phyloP scores from a whole-genome alignment of 164 flowering plant genomes.

The Chloranthus sessilifolius region DNA sequence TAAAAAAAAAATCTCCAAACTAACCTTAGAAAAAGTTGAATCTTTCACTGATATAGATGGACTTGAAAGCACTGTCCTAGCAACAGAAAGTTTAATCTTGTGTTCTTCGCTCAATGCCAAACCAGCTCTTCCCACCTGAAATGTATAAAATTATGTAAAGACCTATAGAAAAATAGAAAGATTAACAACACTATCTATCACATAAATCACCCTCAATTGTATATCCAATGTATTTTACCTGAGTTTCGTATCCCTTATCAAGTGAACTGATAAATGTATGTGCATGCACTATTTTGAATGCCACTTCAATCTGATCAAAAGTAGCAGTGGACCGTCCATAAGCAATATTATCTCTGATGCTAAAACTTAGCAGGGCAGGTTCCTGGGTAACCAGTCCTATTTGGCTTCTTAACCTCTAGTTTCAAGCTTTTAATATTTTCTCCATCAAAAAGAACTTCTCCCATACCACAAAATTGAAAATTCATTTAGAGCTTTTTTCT shows the following conservation, averaged over 20 bases:
- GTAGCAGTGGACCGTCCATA: constrained; percentile 77
- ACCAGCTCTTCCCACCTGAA: constrained; percentile 94
- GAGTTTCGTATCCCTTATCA: constrained; percentile 83
- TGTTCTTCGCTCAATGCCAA: constrained; percentile 79
- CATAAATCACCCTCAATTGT: not conserved
- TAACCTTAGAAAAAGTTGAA: too few relatives aligned
- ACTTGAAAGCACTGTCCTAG: constrained; percentile 91
- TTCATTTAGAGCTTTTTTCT: too few relatives aligned
- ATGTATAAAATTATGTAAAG: too few relatives aligned
- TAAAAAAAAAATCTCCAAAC: too few relatives aligned
- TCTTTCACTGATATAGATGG: too few relatives aligned
- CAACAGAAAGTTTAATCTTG: constrained; percentile 90
- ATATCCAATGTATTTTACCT: constrained; percentile 47
- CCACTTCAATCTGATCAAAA: constrained; percentile 87
- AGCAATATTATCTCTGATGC: constrained; percentile 91
- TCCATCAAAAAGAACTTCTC: constrained; percentile 96
- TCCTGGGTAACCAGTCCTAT: constrained; percentile 97
- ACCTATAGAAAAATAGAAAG: too few relatives aligned
- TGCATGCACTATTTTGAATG: constrained; percentile 96
- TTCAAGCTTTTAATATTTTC: constrained; percentile 85
- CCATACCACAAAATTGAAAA: constrained; percentile 51
- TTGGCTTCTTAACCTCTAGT: constrained; percentile 92
- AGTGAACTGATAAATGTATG: constrained; percentile 96
- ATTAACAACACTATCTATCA: not conserved
- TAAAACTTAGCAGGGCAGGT: constrained; percentile 95